Evolutionary conservation across 163 green algal genomes (phyloP).

Genomic region (Scenedesmus sp.): DNA sequence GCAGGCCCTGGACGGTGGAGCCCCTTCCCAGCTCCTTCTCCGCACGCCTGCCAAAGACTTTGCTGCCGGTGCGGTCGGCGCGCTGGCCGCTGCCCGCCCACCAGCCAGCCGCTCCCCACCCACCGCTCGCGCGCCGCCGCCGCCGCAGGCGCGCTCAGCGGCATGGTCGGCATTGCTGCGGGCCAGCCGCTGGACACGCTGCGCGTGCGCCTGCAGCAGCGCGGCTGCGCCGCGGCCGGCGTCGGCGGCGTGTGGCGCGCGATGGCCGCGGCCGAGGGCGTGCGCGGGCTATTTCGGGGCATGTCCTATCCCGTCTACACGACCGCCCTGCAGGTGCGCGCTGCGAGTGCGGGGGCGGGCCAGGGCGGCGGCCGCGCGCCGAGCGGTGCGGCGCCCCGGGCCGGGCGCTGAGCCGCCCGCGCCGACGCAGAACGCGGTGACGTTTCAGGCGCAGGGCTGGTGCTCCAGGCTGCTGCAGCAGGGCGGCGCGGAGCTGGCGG

Average conservation of each 20-base stretch:
- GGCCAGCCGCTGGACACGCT: slow-evolving; percentile 73
- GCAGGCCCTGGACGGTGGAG: too few relatives aligned
- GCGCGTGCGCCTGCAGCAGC: slow-evolving; percentile 69
- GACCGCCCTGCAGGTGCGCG: slow-evolving; percentile 62
- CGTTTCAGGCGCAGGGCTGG: slow-evolving; percentile 66
- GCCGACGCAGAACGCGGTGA: slow-evolving; percentile 64
- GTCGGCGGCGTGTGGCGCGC: not conserved
- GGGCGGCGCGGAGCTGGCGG: not conserved
- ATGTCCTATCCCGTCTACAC: slow-evolving; percentile 68
- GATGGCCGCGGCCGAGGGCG: slow-evolving; percentile 59
- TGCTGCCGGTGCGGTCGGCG: slow-evolving; percentile 2
- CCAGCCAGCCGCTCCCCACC: not conserved
- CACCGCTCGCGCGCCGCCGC: too few relatives aligned
- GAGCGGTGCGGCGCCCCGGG: too few relatives aligned
- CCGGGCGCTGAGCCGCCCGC: too few relatives aligned
- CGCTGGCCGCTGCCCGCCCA: not conserved
- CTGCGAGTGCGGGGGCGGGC: too few relatives aligned
- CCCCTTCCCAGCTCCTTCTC: too few relatives aligned
- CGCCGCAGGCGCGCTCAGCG: slow-evolving; percentile 55
- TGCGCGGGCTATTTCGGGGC: slow-evolving; percentile 63
- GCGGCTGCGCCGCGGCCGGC: not conserved
- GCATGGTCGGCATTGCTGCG: slow-evolving; percentile 64
- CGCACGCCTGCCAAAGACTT: slow-evolving; percentile 42
- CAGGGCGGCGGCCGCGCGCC: too few relatives aligned
- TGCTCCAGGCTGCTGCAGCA: slow-evolving; percentile 45